Percentiles rank a stretch among this genome's conserved stretches.
phyloP scores from a whole-genome alignment of 2,329 filamentous ascomycete genomes.

The Aquanectria penicillioides region DNA sequence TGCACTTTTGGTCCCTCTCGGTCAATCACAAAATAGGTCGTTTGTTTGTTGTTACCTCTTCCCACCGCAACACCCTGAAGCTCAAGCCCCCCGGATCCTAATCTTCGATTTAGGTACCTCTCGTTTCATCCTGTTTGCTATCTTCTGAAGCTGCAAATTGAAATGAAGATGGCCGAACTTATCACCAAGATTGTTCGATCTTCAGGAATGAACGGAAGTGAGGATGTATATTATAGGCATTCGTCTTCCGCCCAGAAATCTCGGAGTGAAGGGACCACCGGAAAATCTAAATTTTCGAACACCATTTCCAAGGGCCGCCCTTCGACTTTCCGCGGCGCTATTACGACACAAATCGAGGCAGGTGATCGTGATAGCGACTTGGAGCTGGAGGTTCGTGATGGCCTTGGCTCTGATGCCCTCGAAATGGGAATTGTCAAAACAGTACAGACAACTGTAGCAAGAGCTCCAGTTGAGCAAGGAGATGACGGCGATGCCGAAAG shows the following conservation, averaged over 20 bases:
- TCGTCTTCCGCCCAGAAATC: conserved; percentile 10
- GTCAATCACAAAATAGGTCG: rapidly evolving
- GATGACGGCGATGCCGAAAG: conserved; percentile 24
- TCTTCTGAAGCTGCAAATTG: conserved; percentile 60
- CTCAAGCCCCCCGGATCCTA: no score
- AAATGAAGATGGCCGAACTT: conserved; percentile 61
- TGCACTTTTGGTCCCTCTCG: not conserved
- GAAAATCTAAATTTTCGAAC: not conserved
- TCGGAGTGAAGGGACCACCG: not conserved
- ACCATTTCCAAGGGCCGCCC: not conserved
- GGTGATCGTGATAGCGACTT: conserved; percentile 17
- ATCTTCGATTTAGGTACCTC: conserved; percentile 31
- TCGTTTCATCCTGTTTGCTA: conserved; percentile 58
- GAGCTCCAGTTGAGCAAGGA: not conserved
- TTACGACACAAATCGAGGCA: conserved; percentile 15
- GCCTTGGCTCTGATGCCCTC: not conserved
- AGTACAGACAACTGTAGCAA: conserved; percentile 31
- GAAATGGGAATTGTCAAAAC: conserved; percentile 31
- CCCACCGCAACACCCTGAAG: no score
- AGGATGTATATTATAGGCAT: conserved; percentile 22
- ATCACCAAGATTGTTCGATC: conserved; percentile 49
- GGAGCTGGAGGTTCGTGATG: conserved; percentile 2
- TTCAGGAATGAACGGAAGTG: not conserved
- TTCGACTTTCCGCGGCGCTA: not conserved
- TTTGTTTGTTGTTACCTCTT: no score